Percentiles rank a stretch among this genome's conserved stretches.
phyloP scores from a whole-genome alignment of 2,329 filamentous ascomycete genomes.

The Cytospora schulzeri region DNA sequence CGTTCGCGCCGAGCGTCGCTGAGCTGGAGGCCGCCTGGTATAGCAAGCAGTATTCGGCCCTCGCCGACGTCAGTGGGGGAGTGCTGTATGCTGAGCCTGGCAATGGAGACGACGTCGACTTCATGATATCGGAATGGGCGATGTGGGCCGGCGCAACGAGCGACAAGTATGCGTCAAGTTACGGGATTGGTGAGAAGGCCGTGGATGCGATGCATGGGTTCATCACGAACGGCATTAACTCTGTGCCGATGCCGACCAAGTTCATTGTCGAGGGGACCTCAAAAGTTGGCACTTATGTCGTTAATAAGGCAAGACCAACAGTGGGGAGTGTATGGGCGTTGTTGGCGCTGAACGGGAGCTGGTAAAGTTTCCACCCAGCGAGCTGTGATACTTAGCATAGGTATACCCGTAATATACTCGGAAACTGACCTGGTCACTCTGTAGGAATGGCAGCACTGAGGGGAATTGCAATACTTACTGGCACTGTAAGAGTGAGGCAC shows the following conservation, averaged over 20 bases:
- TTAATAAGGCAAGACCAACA: slow-evolving; percentile 20
- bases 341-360: slow-evolving; percentile 26
- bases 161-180: slow-evolving; percentile 8
- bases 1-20: slow-evolving; percentile 11
- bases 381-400: not conserved
- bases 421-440: not conserved
- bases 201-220: slow-evolving; percentile 18
- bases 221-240: slow-evolving; percentile 12
- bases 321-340: slow-evolving; percentile 23
- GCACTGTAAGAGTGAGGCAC: not conserved
- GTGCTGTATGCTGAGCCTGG: slow-evolving; percentile 16
- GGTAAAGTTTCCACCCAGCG: slow-evolving; percentile 7
- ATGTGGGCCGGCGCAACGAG: slow-evolving; percentile 20
- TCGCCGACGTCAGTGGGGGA: slow-evolving; percentile 16
- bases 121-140: slow-evolving; percentile 23
- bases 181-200: slow-evolving; percentile 8
- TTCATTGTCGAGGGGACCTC: slow-evolving; percentile 11
- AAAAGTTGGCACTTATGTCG: slow-evolving; percentile 12
- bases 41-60: slow-evolving; percentile 4
- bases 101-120: slow-evolving; percentile 16
- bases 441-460: not conserved
- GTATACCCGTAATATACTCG: not conserved
- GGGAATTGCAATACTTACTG: not conserved
- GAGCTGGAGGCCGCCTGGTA: slow-evolving; percentile 14
- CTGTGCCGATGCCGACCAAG: slow-evolving; percentile 24